These are phyloP conservation scores for Verticillium zaregamsianum DNA, from an alignment of 2,329 filamentous ascomycete species.

Conservation along the genomic window DNA sequence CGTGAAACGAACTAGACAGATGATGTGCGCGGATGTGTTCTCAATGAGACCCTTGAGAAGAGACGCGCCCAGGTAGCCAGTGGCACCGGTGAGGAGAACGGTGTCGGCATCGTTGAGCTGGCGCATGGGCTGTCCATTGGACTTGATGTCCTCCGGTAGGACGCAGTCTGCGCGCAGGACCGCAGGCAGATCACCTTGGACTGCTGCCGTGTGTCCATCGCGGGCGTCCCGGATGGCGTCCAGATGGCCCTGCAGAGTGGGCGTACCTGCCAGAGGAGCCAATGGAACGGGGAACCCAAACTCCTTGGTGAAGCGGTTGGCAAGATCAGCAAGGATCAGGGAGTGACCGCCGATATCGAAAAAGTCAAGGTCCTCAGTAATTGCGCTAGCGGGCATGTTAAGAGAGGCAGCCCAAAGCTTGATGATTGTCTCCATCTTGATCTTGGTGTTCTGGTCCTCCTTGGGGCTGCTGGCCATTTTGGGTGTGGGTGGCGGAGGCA, in stretches of 20 bases:
- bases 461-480: conserved; percentile 36
- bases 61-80: conserved; percentile 73
- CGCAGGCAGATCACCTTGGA: conserved; percentile 71
- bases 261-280: conserved; percentile 64
- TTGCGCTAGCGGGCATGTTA: conserved; percentile 55
- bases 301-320: conserved; percentile 62
- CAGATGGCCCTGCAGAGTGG: conserved; percentile 69
- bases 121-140: conserved; percentile 46
- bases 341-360: conserved; percentile 81
- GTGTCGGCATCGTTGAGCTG: conserved; percentile 63
- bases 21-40: conserved; percentile 62
- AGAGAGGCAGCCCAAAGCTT: conserved; percentile 70
- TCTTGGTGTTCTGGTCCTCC: conserved; percentile 54
- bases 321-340: conserved; percentile 70
- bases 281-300: conserved; percentile 73
- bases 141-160: conserved; percentile 66
- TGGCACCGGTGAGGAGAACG: conserved; percentile 69
- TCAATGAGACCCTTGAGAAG: conserved; percentile 65
- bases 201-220: conserved; percentile 68
- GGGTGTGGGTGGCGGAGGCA: conserved; percentile 60
- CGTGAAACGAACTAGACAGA: conserved; percentile 70
- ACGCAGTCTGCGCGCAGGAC: conserved; percentile 63
- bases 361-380: conserved; percentile 71
- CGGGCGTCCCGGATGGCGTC: conserved; percentile 66
- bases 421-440: conserved; percentile 63